These are phyloP conservation scores for Pyricularia grisea DNA, from an alignment of 2,329 filamentous ascomycete genomes.

Conservation along the genomic window DNA sequence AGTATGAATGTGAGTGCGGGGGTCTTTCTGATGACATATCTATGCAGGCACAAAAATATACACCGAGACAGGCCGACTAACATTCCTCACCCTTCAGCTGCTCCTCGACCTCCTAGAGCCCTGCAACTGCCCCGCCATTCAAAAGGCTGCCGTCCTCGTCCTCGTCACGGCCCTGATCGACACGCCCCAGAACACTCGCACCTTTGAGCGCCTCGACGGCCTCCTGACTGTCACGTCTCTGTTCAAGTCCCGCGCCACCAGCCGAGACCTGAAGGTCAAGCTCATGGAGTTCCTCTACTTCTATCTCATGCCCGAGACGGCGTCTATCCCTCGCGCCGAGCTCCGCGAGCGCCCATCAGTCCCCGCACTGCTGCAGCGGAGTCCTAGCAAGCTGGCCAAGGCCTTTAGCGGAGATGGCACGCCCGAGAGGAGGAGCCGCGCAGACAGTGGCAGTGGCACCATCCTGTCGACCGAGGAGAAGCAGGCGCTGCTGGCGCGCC, in stretches of 20 bases:
- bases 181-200: constrained; percentile 77
- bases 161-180: constrained; percentile 85
- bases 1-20: constrained; percentile 72
- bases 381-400: constrained; percentile 57
- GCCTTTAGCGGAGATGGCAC: constrained; percentile 32
- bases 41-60: not conserved
- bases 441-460: constrained; percentile 18
- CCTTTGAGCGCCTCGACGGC: constrained; percentile 87
- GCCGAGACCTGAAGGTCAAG: constrained; percentile 84
- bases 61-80: not conserved
- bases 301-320: constrained; percentile 90
- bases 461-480: constrained; percentile 73
- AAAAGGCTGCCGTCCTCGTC: constrained; percentile 80
- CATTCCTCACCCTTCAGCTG: constrained; percentile 33
- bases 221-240: constrained; percentile 84
- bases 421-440: constrained; percentile 5
- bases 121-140: constrained; percentile 83
- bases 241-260: constrained; percentile 81
- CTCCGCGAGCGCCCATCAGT: constrained; percentile 20
- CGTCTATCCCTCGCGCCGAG: constrained; percentile 39
- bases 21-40: constrained; percentile 1
- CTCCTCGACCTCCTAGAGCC: constrained; percentile 91
- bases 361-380: constrained; percentile 50
- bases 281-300: constrained; percentile 98
- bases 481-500: constrained; percentile 65